Percentiles rank a stretch among this genome's conserved stretches.
phyloP scores from a whole-genome alignment of 495 filamentous ascomycete species.

The Pyronema omphalodes region DNA sequence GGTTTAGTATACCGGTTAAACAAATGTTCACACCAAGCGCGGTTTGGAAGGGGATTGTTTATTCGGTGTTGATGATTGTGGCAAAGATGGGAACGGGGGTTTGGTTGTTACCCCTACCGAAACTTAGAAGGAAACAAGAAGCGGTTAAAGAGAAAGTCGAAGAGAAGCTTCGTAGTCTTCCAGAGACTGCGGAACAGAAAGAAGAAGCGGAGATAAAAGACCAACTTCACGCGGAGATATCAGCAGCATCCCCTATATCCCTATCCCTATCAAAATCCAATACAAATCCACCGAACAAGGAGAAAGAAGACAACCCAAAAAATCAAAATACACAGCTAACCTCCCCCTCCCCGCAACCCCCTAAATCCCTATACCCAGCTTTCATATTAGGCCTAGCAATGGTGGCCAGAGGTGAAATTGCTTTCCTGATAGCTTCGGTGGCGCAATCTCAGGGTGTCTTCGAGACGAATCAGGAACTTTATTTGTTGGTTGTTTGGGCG shows the following conservation, averaged over 20 bases:
- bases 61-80: conserved; percentile 48
- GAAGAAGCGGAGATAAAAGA: no score
- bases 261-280: no score
- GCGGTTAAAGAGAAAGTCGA: no score
- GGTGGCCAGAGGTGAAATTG: conserved; percentile 63
- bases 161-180: no score
- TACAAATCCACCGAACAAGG: no score
- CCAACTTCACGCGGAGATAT: no score
- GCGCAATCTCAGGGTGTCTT: conserved; percentile 44
- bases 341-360: background rate
- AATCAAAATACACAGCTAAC: no score
- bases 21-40: conserved; percentile 44
- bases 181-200: no score
- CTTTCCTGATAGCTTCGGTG: conserved; percentile 55
- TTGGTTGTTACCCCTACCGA: conserved; percentile 38
- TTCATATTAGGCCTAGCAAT: conserved; percentile 44
- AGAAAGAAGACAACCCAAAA: no score
- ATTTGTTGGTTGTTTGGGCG: conserved; percentile 55
- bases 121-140: background rate
- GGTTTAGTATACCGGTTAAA: conserved; percentile 60
- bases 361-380: conserved; percentile 8
- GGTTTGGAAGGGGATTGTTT: conserved; percentile 56
- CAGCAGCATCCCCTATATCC: no score
- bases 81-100: conserved; percentile 46
- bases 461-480: conserved; percentile 30